Percentiles rank a stretch among this genome's conserved stretches.
phyloP scores from a whole-genome alignment of 2,329 filamentous ascomycete genomes.

The Ophiostoma sp. region DNA sequence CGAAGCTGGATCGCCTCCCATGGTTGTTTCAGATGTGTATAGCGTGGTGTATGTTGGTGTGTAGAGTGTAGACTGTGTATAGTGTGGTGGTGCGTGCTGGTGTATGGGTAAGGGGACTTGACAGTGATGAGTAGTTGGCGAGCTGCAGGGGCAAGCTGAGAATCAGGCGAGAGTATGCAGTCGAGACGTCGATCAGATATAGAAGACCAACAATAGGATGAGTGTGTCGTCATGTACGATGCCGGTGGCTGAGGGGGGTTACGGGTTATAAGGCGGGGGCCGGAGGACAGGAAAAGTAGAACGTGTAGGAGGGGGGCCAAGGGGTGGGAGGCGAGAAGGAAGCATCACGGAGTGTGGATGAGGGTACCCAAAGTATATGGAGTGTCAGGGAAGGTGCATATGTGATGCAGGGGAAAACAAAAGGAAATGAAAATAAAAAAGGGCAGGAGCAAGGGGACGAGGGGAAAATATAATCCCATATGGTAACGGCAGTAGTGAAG shows the following conservation, averaged over 20 bases:
- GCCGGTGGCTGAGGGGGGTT: background rate
- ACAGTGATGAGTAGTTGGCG: background rate
- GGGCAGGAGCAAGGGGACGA: background rate
- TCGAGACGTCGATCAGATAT: background rate
- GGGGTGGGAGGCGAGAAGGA: background rate
- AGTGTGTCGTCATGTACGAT: conserved; percentile 4
- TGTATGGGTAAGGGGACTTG: background rate
- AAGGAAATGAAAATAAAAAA: background rate
- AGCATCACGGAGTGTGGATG: conserved; percentile 3
- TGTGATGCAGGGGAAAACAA: background rate
- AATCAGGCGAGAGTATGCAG: background rate
- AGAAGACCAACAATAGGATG: background rate
- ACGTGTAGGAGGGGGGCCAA: background rate
- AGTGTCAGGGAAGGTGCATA: background rate
- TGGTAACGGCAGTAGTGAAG: background rate
- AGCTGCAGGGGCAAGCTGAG: background rate
- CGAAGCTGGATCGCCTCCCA: conserved; percentile 19
- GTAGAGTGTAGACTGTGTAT: background rate
- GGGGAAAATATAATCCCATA: background rate
- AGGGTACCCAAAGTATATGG: background rate
- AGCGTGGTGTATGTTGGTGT: background rate
- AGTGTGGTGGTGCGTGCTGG: background rate
- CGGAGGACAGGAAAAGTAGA: background rate
- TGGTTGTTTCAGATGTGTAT: background rate
- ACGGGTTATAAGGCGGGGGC: background rate